These are phyloP conservation scores for Chlorella sp. DNA, from an alignment of 139 green algal species.

Conservation along the genomic window DNA sequence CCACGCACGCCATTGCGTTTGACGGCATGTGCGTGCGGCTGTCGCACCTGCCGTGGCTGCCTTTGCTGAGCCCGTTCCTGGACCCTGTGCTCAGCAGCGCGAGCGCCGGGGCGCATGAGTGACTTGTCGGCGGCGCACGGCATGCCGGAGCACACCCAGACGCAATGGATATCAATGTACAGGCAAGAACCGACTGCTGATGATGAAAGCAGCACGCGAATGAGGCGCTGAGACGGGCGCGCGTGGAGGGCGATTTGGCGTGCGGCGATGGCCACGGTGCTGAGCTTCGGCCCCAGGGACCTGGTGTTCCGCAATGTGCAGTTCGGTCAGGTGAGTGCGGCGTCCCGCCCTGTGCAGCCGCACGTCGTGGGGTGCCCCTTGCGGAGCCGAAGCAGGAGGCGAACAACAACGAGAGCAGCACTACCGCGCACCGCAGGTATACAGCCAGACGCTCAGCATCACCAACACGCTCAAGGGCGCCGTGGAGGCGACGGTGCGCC, in stretches of 20 bases:
- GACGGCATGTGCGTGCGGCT: conserved; percentile 44
- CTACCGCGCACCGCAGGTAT: conserved; percentile 28
- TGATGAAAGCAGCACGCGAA: too few relatives aligned
- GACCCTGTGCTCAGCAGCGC: not conserved
- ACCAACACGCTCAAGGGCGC: conserved; percentile 49
- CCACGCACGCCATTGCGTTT: conserved; percentile 23
- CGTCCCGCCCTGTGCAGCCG: not conserved
- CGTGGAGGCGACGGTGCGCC: conserved; percentile 53
- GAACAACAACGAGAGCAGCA: not conserved
- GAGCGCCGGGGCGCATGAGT: too few relatives aligned
- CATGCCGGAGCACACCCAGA: too few relatives aligned
- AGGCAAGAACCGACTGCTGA: too few relatives aligned
- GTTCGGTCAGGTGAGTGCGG: conserved; percentile 10
- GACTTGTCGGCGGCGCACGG: too few relatives aligned
- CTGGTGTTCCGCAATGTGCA: conserved; percentile 9
- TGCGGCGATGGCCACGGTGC: not conserved
- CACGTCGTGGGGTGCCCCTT: not conserved
- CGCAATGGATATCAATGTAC: too few relatives aligned
- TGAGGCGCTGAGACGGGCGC: too few relatives aligned
- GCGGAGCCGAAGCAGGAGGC: not conserved
- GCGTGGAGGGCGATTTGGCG: too few relatives aligned
- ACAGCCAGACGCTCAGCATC: conserved; percentile 45
- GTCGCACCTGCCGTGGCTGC: conserved; percentile 32
- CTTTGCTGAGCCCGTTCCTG: conserved; percentile 10
- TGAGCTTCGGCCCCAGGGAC: not conserved